These are phyloP conservation scores for Triticum dicoccoides DNA, from an alignment of 176 grass and related monocot genomes.

Conservation along the genomic window DNA sequence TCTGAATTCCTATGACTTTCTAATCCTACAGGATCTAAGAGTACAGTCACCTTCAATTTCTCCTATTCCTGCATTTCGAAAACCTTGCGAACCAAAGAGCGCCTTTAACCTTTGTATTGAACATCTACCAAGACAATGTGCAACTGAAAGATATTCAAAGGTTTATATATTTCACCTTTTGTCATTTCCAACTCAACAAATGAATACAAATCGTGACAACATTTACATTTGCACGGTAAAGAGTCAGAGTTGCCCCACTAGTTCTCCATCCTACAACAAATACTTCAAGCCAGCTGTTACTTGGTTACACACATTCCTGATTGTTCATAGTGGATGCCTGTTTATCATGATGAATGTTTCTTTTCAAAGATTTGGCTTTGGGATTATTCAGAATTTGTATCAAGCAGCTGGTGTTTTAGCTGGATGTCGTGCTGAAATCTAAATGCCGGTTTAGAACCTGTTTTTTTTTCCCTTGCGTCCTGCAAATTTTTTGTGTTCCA, in stretches of 20 bases:
- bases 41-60: too few species aligned
- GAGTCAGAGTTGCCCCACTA: slow-evolving; percentile 1
- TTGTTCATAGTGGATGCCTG: not conserved
- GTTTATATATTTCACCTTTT: slow-evolving; percentile 16
- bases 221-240: slow-evolving; percentile 11
- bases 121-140: not conserved
- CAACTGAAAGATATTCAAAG: not conserved
- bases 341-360: not conserved
- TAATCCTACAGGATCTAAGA: too few species aligned
- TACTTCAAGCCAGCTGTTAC: not conserved
- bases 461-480: not conserved
- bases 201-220: slow-evolving; percentile 15
- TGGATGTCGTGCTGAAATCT: not conserved
- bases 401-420: not conserved
- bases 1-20: too few species aligned
- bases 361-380: not conserved
- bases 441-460: not conserved
- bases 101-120: not conserved
- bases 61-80: too few species aligned
- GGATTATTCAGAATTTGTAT: not conserved
- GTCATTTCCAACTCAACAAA: slow-evolving; percentile 35
- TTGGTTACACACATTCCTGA: not conserved
- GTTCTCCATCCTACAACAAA: slow-evolving; percentile 32
- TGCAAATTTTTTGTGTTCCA: not conserved
- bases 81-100: too few species aligned